A percentile compares a stretch with the other conserved stretches of the same genome.
Conservation (phyloP, 140 eudicot species). For the Flaveria floridana region DNA sequence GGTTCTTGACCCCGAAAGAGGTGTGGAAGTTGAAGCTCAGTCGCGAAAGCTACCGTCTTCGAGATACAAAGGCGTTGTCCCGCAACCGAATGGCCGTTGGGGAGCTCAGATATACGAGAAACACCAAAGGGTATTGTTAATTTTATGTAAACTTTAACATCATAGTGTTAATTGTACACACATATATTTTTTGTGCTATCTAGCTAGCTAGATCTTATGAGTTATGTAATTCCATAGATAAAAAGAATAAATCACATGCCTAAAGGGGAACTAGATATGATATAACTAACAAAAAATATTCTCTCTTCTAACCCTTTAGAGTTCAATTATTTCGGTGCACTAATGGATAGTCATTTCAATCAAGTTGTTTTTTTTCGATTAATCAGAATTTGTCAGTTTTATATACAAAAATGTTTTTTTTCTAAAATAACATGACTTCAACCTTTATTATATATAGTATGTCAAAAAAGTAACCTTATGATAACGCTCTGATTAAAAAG, state of each 20-base stretch:
- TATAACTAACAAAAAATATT: too few species aligned
- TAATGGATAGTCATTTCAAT: not conserved
- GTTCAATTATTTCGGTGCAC: not conserved
- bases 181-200: not conserved
- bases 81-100: constrained; percentile 97
- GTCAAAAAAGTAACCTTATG: too few species aligned
- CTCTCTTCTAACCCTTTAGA: too few species aligned
- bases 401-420: too few species aligned
- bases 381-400: too few species aligned
- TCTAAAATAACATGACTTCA: too few species aligned
- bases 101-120: constrained; percentile 97
- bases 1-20: constrained; percentile 50
- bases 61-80: constrained; percentile 84
- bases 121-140: constrained; percentile 57
- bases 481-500: too few species aligned
- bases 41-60: constrained; percentile 84
- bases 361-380: too few species aligned
- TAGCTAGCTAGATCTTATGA: not conserved
- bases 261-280: too few species aligned
- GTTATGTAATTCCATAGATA: not conserved
- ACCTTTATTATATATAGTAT: too few species aligned
- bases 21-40: constrained; percentile 77
- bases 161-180: too few species aligned
- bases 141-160: not conserved
- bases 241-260: too few species aligned